Base-by-base conservation (phyloP, 176 grass and related monocot species). In the Luzula sylvatica region DNA sequence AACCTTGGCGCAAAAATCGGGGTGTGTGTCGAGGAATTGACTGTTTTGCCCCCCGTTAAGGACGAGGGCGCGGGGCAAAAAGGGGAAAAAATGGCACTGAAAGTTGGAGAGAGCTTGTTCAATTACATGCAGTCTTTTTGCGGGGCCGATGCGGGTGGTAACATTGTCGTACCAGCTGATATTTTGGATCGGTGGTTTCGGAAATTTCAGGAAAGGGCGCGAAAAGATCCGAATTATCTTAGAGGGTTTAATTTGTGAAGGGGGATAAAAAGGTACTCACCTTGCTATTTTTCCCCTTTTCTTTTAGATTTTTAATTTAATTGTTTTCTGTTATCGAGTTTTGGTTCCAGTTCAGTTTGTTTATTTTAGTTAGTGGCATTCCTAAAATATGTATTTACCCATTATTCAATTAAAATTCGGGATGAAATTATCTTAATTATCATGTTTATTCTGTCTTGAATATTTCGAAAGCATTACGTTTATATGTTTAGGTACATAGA, bases 101-200 rank as follows among this genome's bases (percentile, higher is more conserved):
- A 71, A 15, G 84, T 96, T 3, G 90, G 90, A 4, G 84, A 96
- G 84, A 89, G 88, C 77, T 63, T 96, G 19, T 96, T 96, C 72
- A 96, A 86, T 55, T 96, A 78, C 78, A 96, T 96, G 84, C 84
- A 88, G 59, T 96, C 90, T 0, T 96, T 96, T 72, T 96, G 90
- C 15, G 84, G 84, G 20, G 74, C 80, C 14, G 90, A 89, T 52
- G 59, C 35, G 28, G 90, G 90, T 19, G 83, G 81, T 22, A 83
- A 73, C 61, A 81, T 96, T 11, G 68, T 89, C 9, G 84, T 96
- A 52, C 84, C 90, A 38, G 88, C 78, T 54, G 84, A 96, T 55
- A 96, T 86, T 23, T 63, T 89, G 2, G 90, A 96, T 44, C 71
- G 81, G 14, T 89, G 90, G 90, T 96, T 96, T 75, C 72, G 74